phyloP scores from a whole-genome alignment of 176 grass and related monocot genomes.

The Tillandsia leiboldiana region DNA sequence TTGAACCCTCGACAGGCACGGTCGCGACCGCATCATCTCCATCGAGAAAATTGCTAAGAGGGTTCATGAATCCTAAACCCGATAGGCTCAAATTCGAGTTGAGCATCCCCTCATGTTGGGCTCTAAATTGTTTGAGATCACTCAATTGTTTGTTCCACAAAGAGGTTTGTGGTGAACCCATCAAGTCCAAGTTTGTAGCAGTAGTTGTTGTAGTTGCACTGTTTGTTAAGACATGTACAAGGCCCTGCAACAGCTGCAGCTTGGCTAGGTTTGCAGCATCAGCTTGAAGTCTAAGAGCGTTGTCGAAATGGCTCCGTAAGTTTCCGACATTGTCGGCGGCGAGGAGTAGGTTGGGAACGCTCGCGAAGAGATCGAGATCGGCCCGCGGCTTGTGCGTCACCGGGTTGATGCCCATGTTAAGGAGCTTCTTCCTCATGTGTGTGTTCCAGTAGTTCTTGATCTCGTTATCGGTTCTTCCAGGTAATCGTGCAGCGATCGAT shows the following conservation, averaged over 20 bases:
- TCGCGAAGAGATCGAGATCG: conserved; percentile 49
- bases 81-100: not conserved
- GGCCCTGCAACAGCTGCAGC: conserved; percentile 46
- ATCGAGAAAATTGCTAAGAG: not conserved
- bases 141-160: conserved; percentile 5
- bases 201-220: not conserved
- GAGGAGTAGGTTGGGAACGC: conserved; percentile 34
- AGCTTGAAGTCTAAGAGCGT: conserved; percentile 43
- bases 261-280: conserved; percentile 37
- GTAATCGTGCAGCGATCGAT: conserved; percentile 47
- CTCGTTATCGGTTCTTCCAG: conserved; percentile 75
- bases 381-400: conserved; percentile 66
- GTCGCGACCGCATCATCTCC: too few relatives aligned
- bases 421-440: conserved; percentile 77
- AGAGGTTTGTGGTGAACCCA: conserved; percentile 18
- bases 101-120: conserved; percentile 37
- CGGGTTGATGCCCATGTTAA: conserved; percentile 65
- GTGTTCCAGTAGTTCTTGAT: conserved; percentile 99
- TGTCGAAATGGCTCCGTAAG: conserved; percentile 25
- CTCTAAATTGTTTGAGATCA: not conserved
- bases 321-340: conserved; percentile 1
- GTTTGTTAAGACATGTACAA: conserved; percentile 43
- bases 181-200: conserved; percentile 33
- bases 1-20: conserved; percentile 2
- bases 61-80: not conserved